Conservation (phyloP, 1,284 basidiomycete species). For the Pseudozyma hubeiensis region DNA sequence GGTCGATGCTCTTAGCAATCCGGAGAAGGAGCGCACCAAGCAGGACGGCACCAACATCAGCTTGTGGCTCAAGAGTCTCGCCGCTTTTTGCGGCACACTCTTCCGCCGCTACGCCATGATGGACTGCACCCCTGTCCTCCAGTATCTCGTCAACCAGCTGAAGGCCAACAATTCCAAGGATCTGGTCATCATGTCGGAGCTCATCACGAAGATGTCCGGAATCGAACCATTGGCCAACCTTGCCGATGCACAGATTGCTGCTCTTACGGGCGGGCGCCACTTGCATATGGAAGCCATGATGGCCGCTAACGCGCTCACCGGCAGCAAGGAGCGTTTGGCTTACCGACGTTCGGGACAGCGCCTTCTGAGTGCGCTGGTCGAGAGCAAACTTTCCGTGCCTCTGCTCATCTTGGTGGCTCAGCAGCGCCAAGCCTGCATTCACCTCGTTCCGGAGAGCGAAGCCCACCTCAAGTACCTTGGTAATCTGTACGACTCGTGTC, state of each 20-base stretch:
- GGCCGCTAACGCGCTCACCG: constrained; percentile 64
- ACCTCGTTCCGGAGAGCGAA: constrained; percentile 59
- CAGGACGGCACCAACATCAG: constrained; percentile 91
- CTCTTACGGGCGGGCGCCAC: constrained; percentile 88
- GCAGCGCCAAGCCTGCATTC: constrained; percentile 64
- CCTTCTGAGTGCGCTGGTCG: constrained; percentile 46
- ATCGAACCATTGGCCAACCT: constrained; percentile 77
- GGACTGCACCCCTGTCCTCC: constrained; percentile 84
- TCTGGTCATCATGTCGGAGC: constrained; percentile 87
- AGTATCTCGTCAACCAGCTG: constrained; percentile 91
- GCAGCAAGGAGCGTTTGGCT: constrained; percentile 49
- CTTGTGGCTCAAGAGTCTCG: constrained; percentile 87
- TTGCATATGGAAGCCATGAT: constrained; percentile 82
- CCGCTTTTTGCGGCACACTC: constrained; percentile 91
- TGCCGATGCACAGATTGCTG: constrained; percentile 85
- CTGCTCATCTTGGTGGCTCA: constrained; percentile 66
- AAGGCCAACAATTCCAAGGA: constrained; percentile 78
- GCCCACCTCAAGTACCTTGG: constrained; percentile 65
- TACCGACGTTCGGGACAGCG: constrained; percentile 56
- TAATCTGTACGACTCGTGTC: constrained; percentile 65
- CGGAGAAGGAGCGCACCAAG: constrained; percentile 85
- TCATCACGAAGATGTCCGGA: constrained; percentile 94
- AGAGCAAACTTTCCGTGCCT: constrained; percentile 58
- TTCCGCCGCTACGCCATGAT: constrained; percentile 82
- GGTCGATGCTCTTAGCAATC: constrained; percentile 84